Evolutionary conservation across 805 yeast genomes (phyloP).

Genomic region (Saccharomyces mikatae): DNA sequence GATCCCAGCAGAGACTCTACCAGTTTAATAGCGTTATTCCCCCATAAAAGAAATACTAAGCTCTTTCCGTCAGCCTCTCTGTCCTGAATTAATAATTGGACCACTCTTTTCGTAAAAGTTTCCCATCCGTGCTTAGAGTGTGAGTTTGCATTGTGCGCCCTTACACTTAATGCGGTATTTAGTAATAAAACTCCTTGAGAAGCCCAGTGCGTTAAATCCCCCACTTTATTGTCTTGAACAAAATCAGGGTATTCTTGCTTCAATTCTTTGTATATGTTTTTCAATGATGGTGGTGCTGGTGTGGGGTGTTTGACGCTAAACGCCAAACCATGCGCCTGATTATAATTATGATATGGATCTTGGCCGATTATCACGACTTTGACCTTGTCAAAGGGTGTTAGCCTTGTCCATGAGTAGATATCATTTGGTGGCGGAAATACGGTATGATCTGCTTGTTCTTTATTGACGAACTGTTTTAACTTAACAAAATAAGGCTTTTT

Average conservation of each 20-base stretch:
- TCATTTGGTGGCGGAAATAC: constrained; percentile 74
- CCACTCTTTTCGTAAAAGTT: constrained; percentile 66
- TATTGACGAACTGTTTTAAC: constrained; percentile 53
- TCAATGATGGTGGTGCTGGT: constrained; percentile 78
- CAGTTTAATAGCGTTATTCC: constrained; percentile 61
- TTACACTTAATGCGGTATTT: constrained; percentile 84
- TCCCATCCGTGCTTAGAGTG: constrained; percentile 94
- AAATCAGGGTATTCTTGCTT: constrained; percentile 68
- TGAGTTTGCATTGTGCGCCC: constrained; percentile 88
- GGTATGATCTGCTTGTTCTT: constrained; percentile 39
- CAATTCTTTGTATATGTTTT: constrained; percentile 78
- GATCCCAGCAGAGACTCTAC: constrained; percentile 34
- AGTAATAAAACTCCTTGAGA: constrained; percentile 76
- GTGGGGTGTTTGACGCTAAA: constrained; percentile 84
- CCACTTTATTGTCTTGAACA: constrained; percentile 39
- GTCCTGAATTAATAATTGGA: constrained; percentile 43
- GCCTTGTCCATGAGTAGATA: constrained; percentile 85
- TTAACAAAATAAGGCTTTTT: constrained; percentile 77
- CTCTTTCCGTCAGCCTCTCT: constrained; percentile 42
- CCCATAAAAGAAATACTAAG: constrained; percentile 76
- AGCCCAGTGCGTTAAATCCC: constrained; percentile 77
- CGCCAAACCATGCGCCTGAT: constrained; percentile 96
- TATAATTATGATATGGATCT: constrained; percentile 88
- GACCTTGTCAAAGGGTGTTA: constrained; percentile 67
- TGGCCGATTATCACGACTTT: constrained; percentile 85